Evolutionary conservation across 2,329 filamentous ascomycete species (phyloP), one percentile per base, ranked within the genome.

Genomic region (Fusarium sp.): DNA sequence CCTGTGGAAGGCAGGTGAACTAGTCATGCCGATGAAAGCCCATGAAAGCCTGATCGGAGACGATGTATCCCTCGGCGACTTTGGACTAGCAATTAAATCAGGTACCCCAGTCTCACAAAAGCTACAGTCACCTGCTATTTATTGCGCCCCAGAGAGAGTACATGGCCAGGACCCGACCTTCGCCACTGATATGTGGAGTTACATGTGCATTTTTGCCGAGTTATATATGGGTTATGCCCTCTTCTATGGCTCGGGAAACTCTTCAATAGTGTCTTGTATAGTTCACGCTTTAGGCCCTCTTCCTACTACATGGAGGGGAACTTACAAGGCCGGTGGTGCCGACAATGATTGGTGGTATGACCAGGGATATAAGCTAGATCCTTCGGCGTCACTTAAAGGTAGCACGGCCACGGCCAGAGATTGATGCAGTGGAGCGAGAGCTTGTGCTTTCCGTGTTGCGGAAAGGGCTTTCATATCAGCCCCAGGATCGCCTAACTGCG

Each of bases 221-320:
- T 5, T 47, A 0, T 47, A 47, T n/a, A 47, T 31, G 14, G 45
- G 45, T 10, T 31, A 5, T 5, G 9, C 27, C 7, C 45, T 47
- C 1, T 47, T 47, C 9, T 47, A 31, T 4, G 10, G 45, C 8
- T 20, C 11, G 4, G 17, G 22, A 5, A 47, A n/a, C 45, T n/a
- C 20, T 1, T n/a, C 27, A 0, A 47, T 47, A 8, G 9, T 47
- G 5, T 47, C 45, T 0, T 17, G 7, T 3, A 47, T 47, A 0
- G 18, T n/a, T 6, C 10, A 12, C 3, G 2, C 45, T n/a, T 4
- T 47, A 12, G 27, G 45, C 0, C 27, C 4, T 0, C 27, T 47
- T 0, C 27, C 20, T n/a, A 0, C 10, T 17, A 2, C 3, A 0
- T 31, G 20, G 45, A 47, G 8, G 14, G 45, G 14, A 17, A 12